Base-by-base conservation (phyloP, 495 filamentous ascomycete species). In the Neurospora pannonica region DNA sequence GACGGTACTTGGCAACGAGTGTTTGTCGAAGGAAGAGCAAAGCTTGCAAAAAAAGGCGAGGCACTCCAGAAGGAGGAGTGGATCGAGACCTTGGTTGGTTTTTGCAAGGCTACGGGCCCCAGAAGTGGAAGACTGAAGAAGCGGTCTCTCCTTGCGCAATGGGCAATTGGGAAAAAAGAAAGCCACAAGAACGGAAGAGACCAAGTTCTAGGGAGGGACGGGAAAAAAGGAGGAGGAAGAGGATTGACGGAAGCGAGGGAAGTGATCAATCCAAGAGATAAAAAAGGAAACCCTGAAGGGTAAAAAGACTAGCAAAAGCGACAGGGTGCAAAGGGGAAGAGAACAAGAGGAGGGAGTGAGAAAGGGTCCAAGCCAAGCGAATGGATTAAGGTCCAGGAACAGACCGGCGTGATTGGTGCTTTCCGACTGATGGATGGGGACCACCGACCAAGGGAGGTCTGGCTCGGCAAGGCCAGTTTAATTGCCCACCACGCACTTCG, bases 141-240 rank as follows among this genome's bases (percentile, higher is more conserved):
- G 54, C 54, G 24, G 54, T 67, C 31, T 67, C 54, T 67, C 54
- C 54, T 67, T 60, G 48, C 48, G 24, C 21, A 28, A 54, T 28
- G 46, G 21, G 21, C 46, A 60, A 60, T 11, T 60, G 48, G 48
- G n/a, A 60, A 34, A 67, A 34, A 67, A 19, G 24, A 60, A 39
- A 46, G 67, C 36, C 70, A 60, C 72, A 38, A 71, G 70, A 71
- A 71, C 71, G 70, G 70, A 17, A 54, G 34, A 37, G 31, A 71
- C 36, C 11, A 74, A 37, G 73, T 67, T 67, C 54, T 34, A 67
- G 42, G 36, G 71, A 37, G 72, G 70, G 46, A 48, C 9, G 60
- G 71, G 72, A 46, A 67, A 77, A 77, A 74, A 73, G 75, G 75
- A 79, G 70, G 76, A 76, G 70, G 71, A 72, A 76, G 70, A 72